Conservation (phyloP, 345 rosid species). For the Clarkia xantiana region DNA sequence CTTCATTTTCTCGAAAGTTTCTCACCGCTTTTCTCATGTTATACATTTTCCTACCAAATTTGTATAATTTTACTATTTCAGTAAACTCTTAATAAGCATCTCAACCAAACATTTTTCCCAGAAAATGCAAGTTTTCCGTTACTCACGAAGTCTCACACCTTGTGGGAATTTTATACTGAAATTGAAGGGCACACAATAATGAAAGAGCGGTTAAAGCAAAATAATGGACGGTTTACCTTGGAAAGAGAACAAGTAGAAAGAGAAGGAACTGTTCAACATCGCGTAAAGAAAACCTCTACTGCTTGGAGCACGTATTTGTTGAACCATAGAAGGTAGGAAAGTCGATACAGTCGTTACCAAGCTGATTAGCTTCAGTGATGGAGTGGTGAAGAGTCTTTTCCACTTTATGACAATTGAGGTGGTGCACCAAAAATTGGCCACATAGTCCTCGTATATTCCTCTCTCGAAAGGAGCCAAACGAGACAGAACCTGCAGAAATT, state of each 20-base stretch:
- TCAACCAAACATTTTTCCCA: no score
- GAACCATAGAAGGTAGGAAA: slow-evolving; percentile 81
- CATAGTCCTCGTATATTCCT: slow-evolving; percentile 94
- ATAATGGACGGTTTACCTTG: slow-evolving; percentile 33
- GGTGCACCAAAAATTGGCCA: slow-evolving; percentile 94
- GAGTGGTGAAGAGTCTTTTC: slow-evolving; percentile 60
- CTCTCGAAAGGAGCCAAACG: slow-evolving; percentile 96
- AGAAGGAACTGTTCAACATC: slow-evolving; percentile 63
- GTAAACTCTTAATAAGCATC: no score
- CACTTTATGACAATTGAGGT: slow-evolving; percentile 68
- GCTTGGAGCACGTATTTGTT: slow-evolving; percentile 67
- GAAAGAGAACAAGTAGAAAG: slow-evolving; percentile 83
- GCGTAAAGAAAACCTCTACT: slow-evolving; percentile 68
- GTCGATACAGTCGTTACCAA: slow-evolving; percentile 43
- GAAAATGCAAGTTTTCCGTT: no score
- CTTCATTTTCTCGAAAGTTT: no score
- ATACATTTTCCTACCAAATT: no score
- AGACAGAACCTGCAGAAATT: slow-evolving; percentile 56
- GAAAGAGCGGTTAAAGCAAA: not conserved
- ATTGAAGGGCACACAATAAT: not conserved
- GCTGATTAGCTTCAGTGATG: slow-evolving; percentile 42
- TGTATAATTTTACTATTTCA: no score
- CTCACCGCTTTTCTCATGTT: no score
- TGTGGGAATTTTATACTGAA: not conserved
- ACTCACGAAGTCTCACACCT: no score